phyloP scores from a whole-genome alignment of 2,329 filamentous ascomycete species.

The Fusarium secorum region DNA sequence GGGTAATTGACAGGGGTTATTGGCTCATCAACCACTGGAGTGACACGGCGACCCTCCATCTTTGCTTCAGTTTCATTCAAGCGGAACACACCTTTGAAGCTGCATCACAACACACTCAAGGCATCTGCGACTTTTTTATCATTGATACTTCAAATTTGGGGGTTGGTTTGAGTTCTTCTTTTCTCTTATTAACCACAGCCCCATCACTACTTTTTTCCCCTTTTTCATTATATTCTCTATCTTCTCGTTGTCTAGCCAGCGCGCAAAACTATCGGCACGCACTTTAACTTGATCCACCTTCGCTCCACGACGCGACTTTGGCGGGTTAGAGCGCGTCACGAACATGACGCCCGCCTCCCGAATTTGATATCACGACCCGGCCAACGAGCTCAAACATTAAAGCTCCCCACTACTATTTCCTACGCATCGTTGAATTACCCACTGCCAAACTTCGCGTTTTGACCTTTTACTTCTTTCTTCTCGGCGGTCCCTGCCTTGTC shows the following conservation, averaged over 20 bases:
- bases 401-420: conserved; percentile 20
- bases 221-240: background rate
- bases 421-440: conserved; percentile 21
- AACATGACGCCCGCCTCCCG: conserved; percentile 50
- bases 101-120: conserved; percentile 23
- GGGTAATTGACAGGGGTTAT: conserved; percentile 14
- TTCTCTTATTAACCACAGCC: background rate
- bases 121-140: background rate
- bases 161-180: background rate
- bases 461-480: conserved; percentile 15
- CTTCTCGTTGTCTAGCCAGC: conserved; percentile 28
- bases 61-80: conserved; percentile 1
- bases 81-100: conserved; percentile 18
- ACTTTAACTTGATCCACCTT: conserved; percentile 41
- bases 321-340: conserved; percentile 48
- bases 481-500: background rate
- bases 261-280: conserved; percentile 19
- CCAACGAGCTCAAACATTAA: conserved; percentile 33
- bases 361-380: conserved; percentile 44
- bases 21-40: conserved; percentile 28
- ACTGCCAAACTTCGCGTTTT: conserved; percentile 7
- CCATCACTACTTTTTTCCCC: background rate
- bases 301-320: conserved; percentile 45
- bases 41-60: conserved; percentile 35
- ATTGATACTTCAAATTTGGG: background rate